These are phyloP conservation scores for Trichophyton schoenleinii DNA, from an alignment of 2,329 filamentous ascomycete species.

Conservation along the genomic window DNA sequence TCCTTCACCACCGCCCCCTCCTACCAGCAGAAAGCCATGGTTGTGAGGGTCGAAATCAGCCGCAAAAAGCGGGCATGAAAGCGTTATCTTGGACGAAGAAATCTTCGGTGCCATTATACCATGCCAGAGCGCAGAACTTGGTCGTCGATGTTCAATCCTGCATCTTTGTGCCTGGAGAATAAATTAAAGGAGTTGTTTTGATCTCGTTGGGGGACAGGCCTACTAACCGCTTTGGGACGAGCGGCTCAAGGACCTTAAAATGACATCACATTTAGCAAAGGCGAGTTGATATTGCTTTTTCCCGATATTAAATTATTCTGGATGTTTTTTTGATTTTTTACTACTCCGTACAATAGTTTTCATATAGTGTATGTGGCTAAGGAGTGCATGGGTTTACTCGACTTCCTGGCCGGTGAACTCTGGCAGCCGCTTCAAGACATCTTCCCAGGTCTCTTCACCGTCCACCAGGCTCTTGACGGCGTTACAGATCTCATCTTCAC, in stretches of 20 bases:
- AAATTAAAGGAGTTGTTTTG: not conserved
- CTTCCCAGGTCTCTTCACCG: slow-evolving; percentile 53
- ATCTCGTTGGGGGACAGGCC: not conserved
- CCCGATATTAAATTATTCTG: not conserved
- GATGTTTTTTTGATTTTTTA: not conserved
- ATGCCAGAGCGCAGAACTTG: not conserved
- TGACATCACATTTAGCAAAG: not conserved
- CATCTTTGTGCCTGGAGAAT: not conserved
- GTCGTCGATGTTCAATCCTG: not conserved
- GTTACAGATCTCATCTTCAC: slow-evolving; percentile 63
- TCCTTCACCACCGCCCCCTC: slow-evolving; percentile 74
- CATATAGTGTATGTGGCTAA: not conserved
- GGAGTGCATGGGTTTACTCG: slow-evolving; percentile 19
- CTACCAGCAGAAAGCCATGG: slow-evolving; percentile 62
- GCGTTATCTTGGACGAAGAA: slow-evolving; percentile 47
- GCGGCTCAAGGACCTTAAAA: not conserved
- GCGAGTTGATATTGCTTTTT: not conserved
- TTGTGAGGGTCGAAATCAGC: slow-evolving; percentile 80
- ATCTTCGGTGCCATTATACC: slow-evolving; percentile 28
- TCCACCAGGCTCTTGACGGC: slow-evolving; percentile 55
- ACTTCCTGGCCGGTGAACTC: slow-evolving; percentile 66
- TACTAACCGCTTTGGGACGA: slow-evolving; percentile 1
- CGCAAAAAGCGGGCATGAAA: slow-evolving; percentile 74
- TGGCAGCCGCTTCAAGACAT: slow-evolving; percentile 66
- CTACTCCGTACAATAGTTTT: not conserved